These are phyloP conservation scores for Colletotrichum filicis DNA, from an alignment of 2,329 filamentous ascomycete genomes.

Conservation along the genomic window DNA sequence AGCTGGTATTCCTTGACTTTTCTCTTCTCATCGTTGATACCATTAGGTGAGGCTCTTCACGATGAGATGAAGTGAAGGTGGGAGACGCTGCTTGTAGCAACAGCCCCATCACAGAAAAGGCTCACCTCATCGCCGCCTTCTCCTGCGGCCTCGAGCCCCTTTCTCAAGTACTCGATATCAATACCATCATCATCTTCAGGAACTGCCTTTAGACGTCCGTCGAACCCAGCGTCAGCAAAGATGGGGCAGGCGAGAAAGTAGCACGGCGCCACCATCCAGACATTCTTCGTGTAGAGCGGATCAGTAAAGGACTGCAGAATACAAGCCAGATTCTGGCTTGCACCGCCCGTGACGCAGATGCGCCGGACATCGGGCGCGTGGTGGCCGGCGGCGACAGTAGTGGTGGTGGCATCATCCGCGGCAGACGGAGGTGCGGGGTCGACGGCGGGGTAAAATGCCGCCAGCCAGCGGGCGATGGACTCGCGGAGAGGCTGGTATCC, in stretches of 20 bases:
- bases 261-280: constrained; percentile 86
- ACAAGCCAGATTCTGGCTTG: constrained; percentile 83
- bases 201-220: constrained; percentile 72
- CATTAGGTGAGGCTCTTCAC: not conserved
- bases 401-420: not conserved
- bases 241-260: constrained; percentile 90
- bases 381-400: not conserved
- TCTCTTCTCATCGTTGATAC: not conserved
- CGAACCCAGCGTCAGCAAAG: constrained; percentile 84
- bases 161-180: constrained; percentile 70
- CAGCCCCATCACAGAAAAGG: not conserved
- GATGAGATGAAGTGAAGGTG: not conserved
- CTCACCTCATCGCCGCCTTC: constrained; percentile 18
- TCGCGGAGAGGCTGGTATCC: constrained; percentile 78
- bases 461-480: constrained; percentile 77
- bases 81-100: not conserved
- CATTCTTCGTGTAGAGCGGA: constrained; percentile 75
- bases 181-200: constrained; percentile 84
- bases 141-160: constrained; percentile 50
- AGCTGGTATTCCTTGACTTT: not conserved
- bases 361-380: constrained; percentile 59
- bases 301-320: constrained; percentile 85
- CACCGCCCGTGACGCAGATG: constrained; percentile 86
- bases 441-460: constrained; percentile 63
- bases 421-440: not conserved